Conservation (phyloP, 2,329 filamentous ascomycete genomes). For the Epichloe sylvatica region DNA sequence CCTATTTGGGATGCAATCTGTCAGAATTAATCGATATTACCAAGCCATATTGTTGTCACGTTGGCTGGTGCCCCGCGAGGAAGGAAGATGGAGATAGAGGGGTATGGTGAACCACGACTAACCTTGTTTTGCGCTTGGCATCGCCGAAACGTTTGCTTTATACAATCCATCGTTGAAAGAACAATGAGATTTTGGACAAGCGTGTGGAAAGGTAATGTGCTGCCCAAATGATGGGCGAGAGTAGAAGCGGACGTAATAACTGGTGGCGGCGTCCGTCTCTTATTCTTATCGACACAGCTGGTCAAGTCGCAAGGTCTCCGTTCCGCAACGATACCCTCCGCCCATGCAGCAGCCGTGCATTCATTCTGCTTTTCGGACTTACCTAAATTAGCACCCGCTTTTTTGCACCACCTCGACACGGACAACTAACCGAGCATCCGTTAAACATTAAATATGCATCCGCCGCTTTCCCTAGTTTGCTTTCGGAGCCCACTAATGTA, state of each 20-base stretch:
- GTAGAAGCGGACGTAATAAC: no score
- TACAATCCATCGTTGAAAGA: constrained; percentile 33
- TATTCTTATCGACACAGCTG: background rate
- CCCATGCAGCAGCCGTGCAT: constrained; percentile 6
- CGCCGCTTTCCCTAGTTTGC: no score
- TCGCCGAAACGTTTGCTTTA: constrained; percentile 44
- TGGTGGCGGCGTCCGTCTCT: background rate
- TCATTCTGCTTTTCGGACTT: constrained; percentile 9
- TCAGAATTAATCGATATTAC: background rate
- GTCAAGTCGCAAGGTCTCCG: background rate
- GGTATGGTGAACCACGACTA: constrained; percentile 24
- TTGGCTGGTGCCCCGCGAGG: background rate
- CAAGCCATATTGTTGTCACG: background rate
- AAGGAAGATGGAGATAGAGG: background rate
- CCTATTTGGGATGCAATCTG: constrained; percentile 27
- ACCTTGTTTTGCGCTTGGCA: constrained; percentile 47
- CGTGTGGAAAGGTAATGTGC: background rate
- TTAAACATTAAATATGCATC: no score
- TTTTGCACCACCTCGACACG: no score
- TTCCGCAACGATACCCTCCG: constrained; percentile 7
- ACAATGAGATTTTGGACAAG: no score
- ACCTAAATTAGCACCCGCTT: constrained; percentile 6
- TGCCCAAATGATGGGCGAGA: background rate
- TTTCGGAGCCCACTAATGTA: no score
- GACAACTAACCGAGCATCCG: no score